These are phyloP conservation scores for Blastobotrys robertii DNA, from an alignment of 805 yeast genomes.

Conservation along the genomic window DNA sequence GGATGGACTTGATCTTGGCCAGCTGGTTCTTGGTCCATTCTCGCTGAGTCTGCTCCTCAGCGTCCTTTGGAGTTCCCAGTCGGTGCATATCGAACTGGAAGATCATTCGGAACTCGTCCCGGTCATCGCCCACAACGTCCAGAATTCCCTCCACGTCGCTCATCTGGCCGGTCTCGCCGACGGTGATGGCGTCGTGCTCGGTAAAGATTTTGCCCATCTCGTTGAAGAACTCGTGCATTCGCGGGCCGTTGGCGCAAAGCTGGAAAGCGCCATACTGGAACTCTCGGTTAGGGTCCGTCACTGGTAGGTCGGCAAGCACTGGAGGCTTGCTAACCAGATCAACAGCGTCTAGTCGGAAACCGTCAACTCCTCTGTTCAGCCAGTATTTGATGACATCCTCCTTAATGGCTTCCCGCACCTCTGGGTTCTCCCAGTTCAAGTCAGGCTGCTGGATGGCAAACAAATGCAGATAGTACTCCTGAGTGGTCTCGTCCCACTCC, in stretches of 20 bases:
- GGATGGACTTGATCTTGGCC: slow-evolving; percentile 6
- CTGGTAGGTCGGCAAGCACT: slow-evolving; percentile 39
- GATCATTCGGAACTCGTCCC: slow-evolving; percentile 21
- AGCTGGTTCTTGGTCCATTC: not conserved
- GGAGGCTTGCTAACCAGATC: slow-evolving; percentile 43
- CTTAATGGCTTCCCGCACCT: slow-evolving; percentile 32
- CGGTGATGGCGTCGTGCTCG: slow-evolving; percentile 44
- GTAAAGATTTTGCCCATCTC: slow-evolving; percentile 36
- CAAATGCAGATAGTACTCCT: slow-evolving; percentile 44
- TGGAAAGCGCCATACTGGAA: slow-evolving; percentile 29
- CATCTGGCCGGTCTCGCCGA: slow-evolving; percentile 44
- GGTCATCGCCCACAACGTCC: slow-evolving; percentile 16
- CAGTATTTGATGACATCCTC: slow-evolving; percentile 41
- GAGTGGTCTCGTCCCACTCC: slow-evolving; percentile 45
- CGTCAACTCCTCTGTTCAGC: slow-evolving; percentile 47
- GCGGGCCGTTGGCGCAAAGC: slow-evolving; percentile 37
- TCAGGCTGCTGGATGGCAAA: slow-evolving; percentile 49
- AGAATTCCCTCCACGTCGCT: slow-evolving; percentile 20
- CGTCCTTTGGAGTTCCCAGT: not conserved
- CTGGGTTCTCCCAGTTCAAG: slow-evolving; percentile 48
- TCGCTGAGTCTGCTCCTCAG: not conserved
- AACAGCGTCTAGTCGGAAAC: slow-evolving; percentile 50
- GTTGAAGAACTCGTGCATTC: slow-evolving; percentile 48
- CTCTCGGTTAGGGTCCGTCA: slow-evolving; percentile 30
- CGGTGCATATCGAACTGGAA: slow-evolving; percentile 17